phyloP scores from a whole-genome alignment of 2,329 filamentous ascomycete genomes.

The Trichophaea hybrida region DNA sequence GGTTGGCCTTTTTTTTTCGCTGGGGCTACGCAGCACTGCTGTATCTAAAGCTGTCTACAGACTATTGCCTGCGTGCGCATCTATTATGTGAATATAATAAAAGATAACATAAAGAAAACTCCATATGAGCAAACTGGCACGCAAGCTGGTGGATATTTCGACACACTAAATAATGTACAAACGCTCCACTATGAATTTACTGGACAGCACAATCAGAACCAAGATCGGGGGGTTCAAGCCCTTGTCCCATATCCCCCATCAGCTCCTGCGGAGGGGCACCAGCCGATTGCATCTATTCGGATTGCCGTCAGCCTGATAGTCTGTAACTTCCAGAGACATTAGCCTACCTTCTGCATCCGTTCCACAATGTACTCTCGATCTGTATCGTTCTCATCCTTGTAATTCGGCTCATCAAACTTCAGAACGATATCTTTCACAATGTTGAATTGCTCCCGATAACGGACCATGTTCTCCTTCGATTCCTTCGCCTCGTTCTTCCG shows the following conservation, averaged over 20 bases:
- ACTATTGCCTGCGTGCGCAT: no score
- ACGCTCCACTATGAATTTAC: conserved; percentile 29
- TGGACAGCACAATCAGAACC: conserved; percentile 50
- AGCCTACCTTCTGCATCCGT: conserved; percentile 82
- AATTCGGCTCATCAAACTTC: conserved; percentile 71
- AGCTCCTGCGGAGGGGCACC: conserved; percentile 83
- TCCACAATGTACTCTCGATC: conserved; percentile 91
- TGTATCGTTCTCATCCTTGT: conserved; percentile 64
- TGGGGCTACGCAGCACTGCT: no score
- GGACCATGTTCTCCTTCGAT: conserved; percentile 55
- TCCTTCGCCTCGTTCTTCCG: conserved; percentile 55
- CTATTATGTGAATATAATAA: no score
- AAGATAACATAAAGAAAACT: no score
- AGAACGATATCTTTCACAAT: conserved; percentile 74
- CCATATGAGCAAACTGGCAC: no score
- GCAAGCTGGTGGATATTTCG: no score
- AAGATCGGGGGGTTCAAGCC: conserved; percentile 49
- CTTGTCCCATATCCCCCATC: conserved; percentile 75
- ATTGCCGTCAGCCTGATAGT: conserved; percentile 6
- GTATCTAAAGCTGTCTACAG: no score
- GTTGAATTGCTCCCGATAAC: conserved; percentile 66
- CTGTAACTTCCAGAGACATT: conserved; percentile 3
- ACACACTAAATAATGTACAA: no score
- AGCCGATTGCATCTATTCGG: conserved; percentile 77
- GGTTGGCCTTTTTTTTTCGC: no score